Evolutionary conservation across 23 red algal genomes (phyloP).

Genomic region (Cyanidioschyzon merolae): DNA sequence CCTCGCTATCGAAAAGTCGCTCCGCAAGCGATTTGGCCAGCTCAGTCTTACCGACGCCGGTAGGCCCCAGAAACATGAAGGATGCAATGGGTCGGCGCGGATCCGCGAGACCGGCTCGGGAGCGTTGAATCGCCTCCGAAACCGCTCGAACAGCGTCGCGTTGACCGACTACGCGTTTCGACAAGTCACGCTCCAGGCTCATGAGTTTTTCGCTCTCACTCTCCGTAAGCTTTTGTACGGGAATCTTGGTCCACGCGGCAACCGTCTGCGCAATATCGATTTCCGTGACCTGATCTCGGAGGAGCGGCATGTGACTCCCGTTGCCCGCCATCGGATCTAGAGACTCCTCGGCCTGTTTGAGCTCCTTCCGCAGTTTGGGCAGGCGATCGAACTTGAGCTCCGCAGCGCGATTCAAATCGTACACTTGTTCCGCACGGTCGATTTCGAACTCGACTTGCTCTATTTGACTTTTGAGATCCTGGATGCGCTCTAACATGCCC

Average conservation of each 20-base stretch:
- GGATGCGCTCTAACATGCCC: conserved; percentile 42
- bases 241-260: conserved; percentile 91
- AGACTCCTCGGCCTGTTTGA: conserved; percentile 35
- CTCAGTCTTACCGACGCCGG: conserved; percentile 95
- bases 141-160: conserved; percentile 72
- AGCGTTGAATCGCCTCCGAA: conserved; percentile 90
- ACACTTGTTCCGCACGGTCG: conserved; percentile 79
- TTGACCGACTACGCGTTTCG: conserved; percentile 86
- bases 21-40: conserved; percentile 85
- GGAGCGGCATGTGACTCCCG: conserved; percentile 21
- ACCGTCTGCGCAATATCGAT: conserved; percentile 92
- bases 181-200: conserved; percentile 44
- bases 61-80: conserved; percentile 80
- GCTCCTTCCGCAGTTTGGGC: conserved; percentile 60
- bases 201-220: conserved; percentile 81
- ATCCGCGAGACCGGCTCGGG: conserved; percentile 75
- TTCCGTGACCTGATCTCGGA: conserved; percentile 86
- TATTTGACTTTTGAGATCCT: conserved; percentile 60
- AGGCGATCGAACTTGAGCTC: conserved; percentile 75
- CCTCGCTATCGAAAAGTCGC: conserved; percentile 82
- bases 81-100: conserved; percentile 82
- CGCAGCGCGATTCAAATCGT: conserved; percentile 82
- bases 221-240: conserved; percentile 70
- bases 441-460: conserved; percentile 69
- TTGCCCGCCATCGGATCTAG: conserved; percentile 28